phyloP scores from a whole-genome alignment of 345 rosid genomes.

The Corchorus olitorius region DNA sequence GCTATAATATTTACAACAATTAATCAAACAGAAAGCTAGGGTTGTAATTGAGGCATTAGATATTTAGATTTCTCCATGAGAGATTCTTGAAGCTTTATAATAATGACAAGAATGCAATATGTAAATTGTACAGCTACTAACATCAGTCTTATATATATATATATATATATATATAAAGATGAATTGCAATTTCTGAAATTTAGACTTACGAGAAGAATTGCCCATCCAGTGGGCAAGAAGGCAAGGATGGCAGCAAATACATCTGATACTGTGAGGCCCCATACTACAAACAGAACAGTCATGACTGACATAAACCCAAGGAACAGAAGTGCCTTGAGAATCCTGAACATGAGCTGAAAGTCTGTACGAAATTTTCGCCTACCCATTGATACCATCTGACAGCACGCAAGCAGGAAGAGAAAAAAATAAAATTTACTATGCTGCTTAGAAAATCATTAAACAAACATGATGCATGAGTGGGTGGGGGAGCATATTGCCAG shows the following conservation, averaged over 20 bases:
- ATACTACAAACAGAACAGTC: slow-evolving; percentile 76
- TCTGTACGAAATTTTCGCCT: slow-evolving; percentile 74
- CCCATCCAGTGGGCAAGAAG: slow-evolving; percentile 92
- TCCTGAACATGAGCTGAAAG: slow-evolving; percentile 90
- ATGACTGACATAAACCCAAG: slow-evolving; percentile 85
- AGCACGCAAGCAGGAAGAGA: not conserved
- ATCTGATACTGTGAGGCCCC: slow-evolving; percentile 67
- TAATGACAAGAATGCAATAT: not conserved
- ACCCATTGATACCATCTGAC: slow-evolving; percentile 83
- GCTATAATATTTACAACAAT: no score
- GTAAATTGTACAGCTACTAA: not conserved
- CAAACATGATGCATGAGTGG: not conserved
- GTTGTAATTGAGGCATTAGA: slow-evolving; percentile 4
- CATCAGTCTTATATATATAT: not conserved
- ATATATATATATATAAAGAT: not conserved
- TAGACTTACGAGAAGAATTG: slow-evolving; percentile 76
- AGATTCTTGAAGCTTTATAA: not conserved
- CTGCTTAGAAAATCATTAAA: not conserved
- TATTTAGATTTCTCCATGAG: not conserved
- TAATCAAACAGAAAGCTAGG: not conserved
- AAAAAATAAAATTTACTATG: not conserved
- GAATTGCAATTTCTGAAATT: not conserved
- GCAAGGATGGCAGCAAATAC: slow-evolving; percentile 74
- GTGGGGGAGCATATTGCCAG: not conserved
- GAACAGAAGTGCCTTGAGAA: slow-evolving; percentile 92